Evolutionary conservation across 306 rosid genomes (phyloP).

Genomic region (Cicer chorassanicum): DNA sequence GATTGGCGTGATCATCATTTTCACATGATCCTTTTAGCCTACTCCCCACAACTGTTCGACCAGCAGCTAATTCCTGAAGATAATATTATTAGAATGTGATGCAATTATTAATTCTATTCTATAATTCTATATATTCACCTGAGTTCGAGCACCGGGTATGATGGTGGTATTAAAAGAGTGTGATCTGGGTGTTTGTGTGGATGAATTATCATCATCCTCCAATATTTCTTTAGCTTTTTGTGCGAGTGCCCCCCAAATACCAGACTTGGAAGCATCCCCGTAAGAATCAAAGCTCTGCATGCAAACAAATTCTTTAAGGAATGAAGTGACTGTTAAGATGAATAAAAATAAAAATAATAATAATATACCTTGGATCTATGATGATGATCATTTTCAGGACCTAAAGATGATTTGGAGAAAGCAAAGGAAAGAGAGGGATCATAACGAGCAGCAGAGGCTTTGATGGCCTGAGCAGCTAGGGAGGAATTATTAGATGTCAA

Average conservation of each 20-base stretch:
- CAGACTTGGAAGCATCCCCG: conserved; percentile 60
- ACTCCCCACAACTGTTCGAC: conserved; percentile 60
- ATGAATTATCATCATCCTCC: conserved; percentile 65
- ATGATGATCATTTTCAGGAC: conserved; percentile 50
- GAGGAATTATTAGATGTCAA: conserved; percentile 50
- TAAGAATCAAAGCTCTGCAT: conserved; percentile 64
- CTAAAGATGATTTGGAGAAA: conserved; percentile 15
- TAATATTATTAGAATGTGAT: not conserved
- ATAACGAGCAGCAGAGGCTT: conserved; percentile 64
- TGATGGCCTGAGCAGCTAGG: conserved; percentile 85
- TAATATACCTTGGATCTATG: conserved; percentile 58
- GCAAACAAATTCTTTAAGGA: not conserved
- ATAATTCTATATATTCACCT: conserved; percentile 41
- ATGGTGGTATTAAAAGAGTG: conserved; percentile 43
- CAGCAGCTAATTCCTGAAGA: conserved; percentile 49
- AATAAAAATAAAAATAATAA: not conserved
- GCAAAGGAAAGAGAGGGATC: conserved; percentile 59
- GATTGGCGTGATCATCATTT: conserved; percentile 36
- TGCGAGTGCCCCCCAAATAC: conserved; percentile 92
- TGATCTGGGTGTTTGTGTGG: conserved; percentile 43
- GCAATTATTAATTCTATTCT: no score
- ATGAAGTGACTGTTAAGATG: not conserved
- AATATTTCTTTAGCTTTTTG: conserved; percentile 81
- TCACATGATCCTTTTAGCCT: conserved; percentile 57
- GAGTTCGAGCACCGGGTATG: conserved; percentile 42